Conservation (phyloP, 108 stramenopile species). For the Cyclotella distinguenda region DNA sequence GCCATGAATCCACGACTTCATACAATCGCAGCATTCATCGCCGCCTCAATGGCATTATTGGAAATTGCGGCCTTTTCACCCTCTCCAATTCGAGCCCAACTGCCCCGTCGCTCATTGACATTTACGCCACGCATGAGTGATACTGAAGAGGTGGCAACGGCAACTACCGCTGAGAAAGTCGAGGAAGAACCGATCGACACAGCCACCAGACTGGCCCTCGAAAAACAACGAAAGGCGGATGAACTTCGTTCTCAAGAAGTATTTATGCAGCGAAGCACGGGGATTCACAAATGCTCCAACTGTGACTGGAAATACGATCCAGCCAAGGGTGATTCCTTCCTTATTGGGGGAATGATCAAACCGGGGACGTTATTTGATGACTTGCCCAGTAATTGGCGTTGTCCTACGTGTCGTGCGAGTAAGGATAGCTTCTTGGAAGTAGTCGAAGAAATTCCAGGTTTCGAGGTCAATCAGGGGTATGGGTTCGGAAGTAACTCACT, state of each 20-base stretch:
- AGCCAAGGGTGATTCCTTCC: slow-evolving; percentile 73
- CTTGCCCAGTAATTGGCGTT: slow-evolving; percentile 87
- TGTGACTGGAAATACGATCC: slow-evolving; percentile 91
- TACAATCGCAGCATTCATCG: slow-evolving; percentile 8
- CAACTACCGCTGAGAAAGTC: slow-evolving; percentile 1
- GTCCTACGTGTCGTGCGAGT: slow-evolving; percentile 86
- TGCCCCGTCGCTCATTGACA: not conserved
- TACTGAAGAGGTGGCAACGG: slow-evolving; percentile 28
- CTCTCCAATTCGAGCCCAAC: not conserved
- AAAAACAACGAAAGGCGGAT: slow-evolving; percentile 59
- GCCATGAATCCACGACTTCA: slow-evolving; percentile 6
- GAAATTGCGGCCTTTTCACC: slow-evolving; percentile 3
- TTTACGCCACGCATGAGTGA: slow-evolving; percentile 42
- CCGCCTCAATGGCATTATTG: slow-evolving; percentile 1
- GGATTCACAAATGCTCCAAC: slow-evolving; percentile 80
- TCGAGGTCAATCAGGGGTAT: slow-evolving; percentile 93
- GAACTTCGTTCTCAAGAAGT: slow-evolving; percentile 90
- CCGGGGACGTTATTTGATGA: slow-evolving; percentile 81
- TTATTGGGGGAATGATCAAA: slow-evolving; percentile 85
- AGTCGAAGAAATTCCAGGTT: slow-evolving; percentile 91
- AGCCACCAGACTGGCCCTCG: slow-evolving; percentile 49
- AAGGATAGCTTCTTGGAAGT: slow-evolving; percentile 88
- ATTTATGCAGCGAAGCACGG: slow-evolving; percentile 84
- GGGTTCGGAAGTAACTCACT: slow-evolving; percentile 90
- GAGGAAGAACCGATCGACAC: slow-evolving; percentile 50